A percentile compares a stretch with the other conserved stretches of the same genome.
Conservation (phyloP, 108 stramenopile species). For the Schizochytrium sp. region DNA sequence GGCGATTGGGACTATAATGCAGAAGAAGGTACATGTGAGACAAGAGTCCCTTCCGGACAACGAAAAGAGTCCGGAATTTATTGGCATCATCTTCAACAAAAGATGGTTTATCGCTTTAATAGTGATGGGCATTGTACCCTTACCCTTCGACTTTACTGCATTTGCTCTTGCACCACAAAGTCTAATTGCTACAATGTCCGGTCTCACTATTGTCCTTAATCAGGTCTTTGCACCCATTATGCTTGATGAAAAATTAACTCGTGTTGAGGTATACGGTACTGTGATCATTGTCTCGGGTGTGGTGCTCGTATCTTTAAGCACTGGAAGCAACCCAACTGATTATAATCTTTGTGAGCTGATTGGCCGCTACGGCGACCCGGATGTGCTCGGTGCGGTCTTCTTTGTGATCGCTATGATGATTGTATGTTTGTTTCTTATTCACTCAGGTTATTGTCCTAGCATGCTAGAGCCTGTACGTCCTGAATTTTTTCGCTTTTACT, state of each 20-base stretch:
- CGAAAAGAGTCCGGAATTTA: conserved; percentile 6
- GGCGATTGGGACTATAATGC: conserved; percentile 53
- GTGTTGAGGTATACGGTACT: conserved; percentile 34
- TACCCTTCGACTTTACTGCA: conserved; percentile 45
- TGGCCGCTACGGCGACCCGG: conserved; percentile 8
- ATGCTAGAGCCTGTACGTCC: neutral
- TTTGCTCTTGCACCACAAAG: conserved; percentile 45
- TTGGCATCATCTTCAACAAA: conserved; percentile 55
- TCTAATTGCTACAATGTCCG: conserved; percentile 26
- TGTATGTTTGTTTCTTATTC: neutral
- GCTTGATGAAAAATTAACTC: neutral
- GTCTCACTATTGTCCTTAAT: conserved; percentile 18
- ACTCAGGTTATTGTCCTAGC: neutral
- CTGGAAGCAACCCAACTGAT: conserved; percentile 44
- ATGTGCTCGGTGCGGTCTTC: neutral
- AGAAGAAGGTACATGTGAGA: conserved; percentile 37
- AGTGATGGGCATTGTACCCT: conserved; percentile 33
- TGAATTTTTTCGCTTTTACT: conserved; percentile 6
- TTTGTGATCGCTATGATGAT: neutral
- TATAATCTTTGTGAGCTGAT: conserved; percentile 37
- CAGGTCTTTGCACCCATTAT: neutral
- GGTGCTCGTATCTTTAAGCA: neutral
- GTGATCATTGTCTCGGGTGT: neutral
- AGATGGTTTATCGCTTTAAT: conserved; percentile 3
- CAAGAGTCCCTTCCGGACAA: conserved; percentile 42